phyloP scores from a whole-genome alignment of 179 eudicot species.

The Silene vulgaris region DNA sequence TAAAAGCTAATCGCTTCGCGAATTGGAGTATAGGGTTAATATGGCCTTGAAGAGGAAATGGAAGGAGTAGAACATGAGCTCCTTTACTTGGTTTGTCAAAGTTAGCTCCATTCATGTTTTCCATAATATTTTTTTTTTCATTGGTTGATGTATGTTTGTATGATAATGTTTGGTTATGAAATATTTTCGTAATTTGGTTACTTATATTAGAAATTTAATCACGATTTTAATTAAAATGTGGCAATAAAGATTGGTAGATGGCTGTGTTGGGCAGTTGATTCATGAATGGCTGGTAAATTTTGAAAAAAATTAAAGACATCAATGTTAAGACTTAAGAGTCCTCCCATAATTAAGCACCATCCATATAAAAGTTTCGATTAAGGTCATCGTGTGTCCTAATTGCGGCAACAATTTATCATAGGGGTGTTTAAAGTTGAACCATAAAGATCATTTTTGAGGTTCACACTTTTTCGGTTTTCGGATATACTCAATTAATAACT shows the following conservation, averaged over 20 bases:
- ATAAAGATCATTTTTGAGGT: neutral
- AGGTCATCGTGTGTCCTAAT: neutral
- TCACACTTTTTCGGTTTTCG: too few species aligned
- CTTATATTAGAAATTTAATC: neutral
- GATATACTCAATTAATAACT: neutral
- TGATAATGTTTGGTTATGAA: neutral
- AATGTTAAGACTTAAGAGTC: neutral
- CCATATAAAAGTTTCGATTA: neutral
- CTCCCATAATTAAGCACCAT: neutral
- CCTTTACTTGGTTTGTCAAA: conserved; percentile 23
- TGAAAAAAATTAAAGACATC: neutral
- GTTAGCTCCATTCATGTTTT: neutral
- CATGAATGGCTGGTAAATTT: neutral
- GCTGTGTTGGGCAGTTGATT: neutral
- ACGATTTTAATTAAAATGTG: neutral
- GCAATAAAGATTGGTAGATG: neutral
- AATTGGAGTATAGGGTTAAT: conserved; percentile 33
- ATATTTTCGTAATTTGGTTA: neutral
- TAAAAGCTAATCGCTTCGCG: conserved; percentile 23
- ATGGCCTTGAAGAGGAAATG: conserved; percentile 31
- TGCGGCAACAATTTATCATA: neutral
- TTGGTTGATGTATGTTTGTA: neutral
- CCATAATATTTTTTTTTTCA: conserved; percentile 1
- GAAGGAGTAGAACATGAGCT: conserved; percentile 27
- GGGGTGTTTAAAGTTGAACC: neutral